phyloP scores from a whole-genome alignment of 441 rosid genomes.

The Erysimum cheiri region DNA sequence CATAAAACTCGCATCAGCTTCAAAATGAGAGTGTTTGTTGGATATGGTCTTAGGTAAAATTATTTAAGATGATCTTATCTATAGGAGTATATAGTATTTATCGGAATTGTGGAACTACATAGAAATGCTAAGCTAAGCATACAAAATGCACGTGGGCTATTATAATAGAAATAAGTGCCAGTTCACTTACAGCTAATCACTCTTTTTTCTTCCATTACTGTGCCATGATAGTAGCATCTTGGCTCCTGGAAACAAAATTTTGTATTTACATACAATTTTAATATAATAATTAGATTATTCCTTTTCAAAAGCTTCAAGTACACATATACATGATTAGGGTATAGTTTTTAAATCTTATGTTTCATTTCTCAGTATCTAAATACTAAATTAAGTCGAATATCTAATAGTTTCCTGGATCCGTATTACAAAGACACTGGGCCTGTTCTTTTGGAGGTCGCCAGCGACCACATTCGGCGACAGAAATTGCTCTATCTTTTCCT shows the following conservation, averaged over 20 bases:
- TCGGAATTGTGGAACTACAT: slow-evolving; percentile 5
- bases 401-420: slow-evolving; percentile 2
- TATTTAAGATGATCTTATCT: background rate
- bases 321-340: slow-evolving; percentile 8
- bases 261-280: background rate
- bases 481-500: too few relatives aligned
- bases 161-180: slow-evolving; percentile 2
- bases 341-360: background rate
- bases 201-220: background rate
- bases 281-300: background rate
- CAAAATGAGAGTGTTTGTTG: too few relatives aligned
- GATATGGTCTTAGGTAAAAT: background rate
- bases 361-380: slow-evolving; percentile 1
- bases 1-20: too few relatives aligned
- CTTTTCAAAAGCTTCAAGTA: slow-evolving; percentile 25
- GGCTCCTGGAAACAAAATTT: slow-evolving; percentile 6
- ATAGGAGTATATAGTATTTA: background rate
- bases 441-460: too few relatives aligned
- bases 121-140: slow-evolving; percentile 22
- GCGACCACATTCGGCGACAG: too few relatives aligned
- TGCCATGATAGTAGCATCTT: slow-evolving; percentile 33
- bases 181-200: slow-evolving; percentile 17
- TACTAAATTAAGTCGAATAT: background rate
- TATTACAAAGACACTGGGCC: background rate
- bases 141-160: slow-evolving; percentile 31